These are phyloP conservation scores for Boletales sp. DNA, from an alignment of 768 basidiomycete genomes.

Conservation along the genomic window DNA sequence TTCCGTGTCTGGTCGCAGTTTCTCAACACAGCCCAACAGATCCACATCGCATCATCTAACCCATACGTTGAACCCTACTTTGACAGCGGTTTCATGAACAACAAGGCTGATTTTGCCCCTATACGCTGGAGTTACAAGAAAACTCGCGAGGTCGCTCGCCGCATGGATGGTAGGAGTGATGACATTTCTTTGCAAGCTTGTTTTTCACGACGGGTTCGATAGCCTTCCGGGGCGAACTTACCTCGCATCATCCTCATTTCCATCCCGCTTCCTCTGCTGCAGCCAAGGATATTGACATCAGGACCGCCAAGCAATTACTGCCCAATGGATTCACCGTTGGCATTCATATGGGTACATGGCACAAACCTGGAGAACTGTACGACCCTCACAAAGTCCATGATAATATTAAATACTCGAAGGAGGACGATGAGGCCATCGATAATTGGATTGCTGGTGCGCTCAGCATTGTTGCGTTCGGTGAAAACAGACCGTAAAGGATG, in stretches of 20 bases:
- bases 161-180: constrained; percentile 56
- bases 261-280: constrained; percentile 65
- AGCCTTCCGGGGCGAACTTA: constrained; percentile 71
- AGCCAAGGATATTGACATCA: constrained; percentile 58
- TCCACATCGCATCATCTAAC: constrained; percentile 57
- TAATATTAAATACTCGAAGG: constrained; percentile 61
- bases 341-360: constrained; percentile 72
- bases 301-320: constrained; percentile 58
- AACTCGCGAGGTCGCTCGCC: constrained; percentile 65
- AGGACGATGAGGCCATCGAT: constrained; percentile 71
- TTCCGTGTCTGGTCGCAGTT: no score
- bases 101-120: constrained; percentile 74
- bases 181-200: neutral
- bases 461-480: neutral
- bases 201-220: constrained; percentile 1
- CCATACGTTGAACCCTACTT: constrained; percentile 63
- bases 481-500: neutral
- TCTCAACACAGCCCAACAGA: constrained; percentile 32
- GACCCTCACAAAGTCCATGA: constrained; percentile 56
- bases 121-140: constrained; percentile 79
- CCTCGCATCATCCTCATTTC: constrained; percentile 73
- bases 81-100: constrained; percentile 76
- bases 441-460: constrained; percentile 51
- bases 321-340: constrained; percentile 63
- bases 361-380: constrained; percentile 51